Percentiles rank a stretch among this genome's conserved stretches.
Evolutionary conservation across 2,329 filamentous ascomycete species (phyloP).

Genomic region (Dothideomycetes sp.): DNA sequence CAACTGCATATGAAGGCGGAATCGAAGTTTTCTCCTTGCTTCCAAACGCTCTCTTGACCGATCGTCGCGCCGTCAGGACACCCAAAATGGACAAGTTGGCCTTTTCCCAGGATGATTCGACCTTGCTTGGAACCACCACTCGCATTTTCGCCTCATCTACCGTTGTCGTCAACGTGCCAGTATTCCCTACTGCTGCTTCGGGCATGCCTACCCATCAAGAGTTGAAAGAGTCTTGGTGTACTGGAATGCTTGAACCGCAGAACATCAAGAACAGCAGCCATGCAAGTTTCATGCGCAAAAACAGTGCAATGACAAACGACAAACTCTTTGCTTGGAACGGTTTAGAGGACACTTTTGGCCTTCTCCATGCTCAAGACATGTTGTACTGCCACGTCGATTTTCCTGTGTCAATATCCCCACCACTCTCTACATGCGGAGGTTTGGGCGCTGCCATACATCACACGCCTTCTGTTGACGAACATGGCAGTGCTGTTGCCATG

Average conservation of each 20-base stretch:
- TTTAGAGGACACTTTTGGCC: constrained; percentile 28
- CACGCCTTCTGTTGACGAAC: constrained; percentile 28
- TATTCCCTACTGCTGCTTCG: constrained; percentile 25
- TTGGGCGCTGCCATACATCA: constrained; percentile 29
- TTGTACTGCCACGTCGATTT: constrained; percentile 29
- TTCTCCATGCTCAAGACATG: constrained; percentile 26
- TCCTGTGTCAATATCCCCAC: constrained; percentile 29
- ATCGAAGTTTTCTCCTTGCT: constrained; percentile 75
- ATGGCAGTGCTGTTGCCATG: constrained; percentile 29
- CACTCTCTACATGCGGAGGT: constrained; percentile 28
- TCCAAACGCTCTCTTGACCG: constrained; percentile 41
- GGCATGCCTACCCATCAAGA: constrained; percentile 27
- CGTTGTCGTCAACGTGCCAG: constrained; percentile 27
- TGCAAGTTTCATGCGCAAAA: constrained; percentile 28
- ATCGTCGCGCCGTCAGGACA: constrained; percentile 28
- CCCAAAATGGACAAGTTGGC: constrained; percentile 27
- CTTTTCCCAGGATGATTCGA: constrained; percentile 30
- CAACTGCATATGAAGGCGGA: constrained; percentile 77
- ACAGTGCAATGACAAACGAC: constrained; percentile 24
- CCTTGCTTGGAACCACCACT: constrained; percentile 29
- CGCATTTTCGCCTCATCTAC: constrained; percentile 28
- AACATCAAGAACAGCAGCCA: constrained; percentile 31
- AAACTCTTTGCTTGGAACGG: constrained; percentile 30
- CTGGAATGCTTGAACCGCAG: constrained; percentile 28
- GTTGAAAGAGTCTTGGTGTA: constrained; percentile 31